Evolutionary conservation across 73 alveolate species (phyloP).

Genomic region (Blepharisma japonicum): DNA sequence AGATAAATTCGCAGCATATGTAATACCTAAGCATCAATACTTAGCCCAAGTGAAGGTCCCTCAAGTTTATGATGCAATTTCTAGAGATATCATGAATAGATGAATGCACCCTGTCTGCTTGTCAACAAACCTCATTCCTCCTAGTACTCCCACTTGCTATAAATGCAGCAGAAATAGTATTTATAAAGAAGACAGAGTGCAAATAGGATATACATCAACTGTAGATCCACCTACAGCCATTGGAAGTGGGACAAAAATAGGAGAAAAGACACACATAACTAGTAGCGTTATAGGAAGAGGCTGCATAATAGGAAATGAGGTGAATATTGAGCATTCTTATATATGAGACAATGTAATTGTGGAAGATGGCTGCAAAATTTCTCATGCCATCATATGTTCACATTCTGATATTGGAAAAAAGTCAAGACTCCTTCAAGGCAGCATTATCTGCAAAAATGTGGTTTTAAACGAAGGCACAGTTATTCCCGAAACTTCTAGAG

Average conservation of each 20-base stretch:
- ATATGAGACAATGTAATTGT: background rate
- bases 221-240: constrained; percentile 1
- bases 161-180: background rate
- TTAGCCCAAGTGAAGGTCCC: constrained; percentile 6
- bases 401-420: background rate
- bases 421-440: background rate
- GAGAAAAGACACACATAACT: background rate
- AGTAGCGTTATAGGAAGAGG: constrained; percentile 4
- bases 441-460: background rate
- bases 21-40: background rate
- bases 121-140: background rate
- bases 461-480: background rate
- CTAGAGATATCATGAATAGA: constrained; percentile 16
- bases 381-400: background rate
- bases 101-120: constrained; percentile 20
- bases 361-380: background rate
- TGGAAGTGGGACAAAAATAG: background rate
- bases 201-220: background rate
- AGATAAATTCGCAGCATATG: constrained; percentile 16
- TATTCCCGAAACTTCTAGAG: background rate
- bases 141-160: constrained; percentile 10
- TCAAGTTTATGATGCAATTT: background rate
- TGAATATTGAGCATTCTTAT: background rate
- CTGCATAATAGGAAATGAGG: constrained; percentile 11
- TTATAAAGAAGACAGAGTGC: constrained; percentile 2